Evolutionary conservation across 345 rosid species (phyloP), one percentile per base, ranked within the genome.

Genomic region (Bruguiera sexangula): DNA sequence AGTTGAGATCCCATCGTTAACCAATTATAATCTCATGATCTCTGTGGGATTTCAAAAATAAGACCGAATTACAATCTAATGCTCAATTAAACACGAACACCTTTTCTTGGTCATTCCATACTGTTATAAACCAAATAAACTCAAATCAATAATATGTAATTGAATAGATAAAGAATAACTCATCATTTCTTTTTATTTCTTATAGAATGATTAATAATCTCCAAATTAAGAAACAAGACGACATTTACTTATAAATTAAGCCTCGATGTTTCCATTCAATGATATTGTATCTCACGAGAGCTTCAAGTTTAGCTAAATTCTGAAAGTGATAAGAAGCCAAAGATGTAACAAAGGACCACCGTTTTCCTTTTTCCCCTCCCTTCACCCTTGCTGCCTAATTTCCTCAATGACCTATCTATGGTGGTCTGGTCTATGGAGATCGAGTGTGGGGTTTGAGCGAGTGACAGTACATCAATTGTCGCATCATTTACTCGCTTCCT

Each of bases 241-340:
- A 4, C 15, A 39, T 39, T 9, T 11, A 10, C 48, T 11, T 11
- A 11, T 15, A 43, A 54, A 52, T 52, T 52, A 2, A 24, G 13
- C 4, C 26, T 20, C 8, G 26, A 3, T 54, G 27, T 24, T 24
- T 54, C 4, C 59, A 8, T 8, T 21, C 13, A n/a, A 8, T 36
- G 31, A 18, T 36, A 21, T 36, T 60, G 52, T 64, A 66, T 18
- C 57, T 54, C 27, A 16, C 46, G 32, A 31, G 30, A 29, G 18
- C 27, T 43, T 30, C 65, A 54, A 59, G n/a, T 63, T 56, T 24
- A 56, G 50, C 5, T 34, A 21, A 71, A 62, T 68, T 71, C 60
- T 26, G 70, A 62, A 21, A 54, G 60, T 6, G 60, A 56, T 4
- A 6, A 24, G 19, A 4, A 56, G 60, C 60, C 60, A 24, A 56